Percentiles rank a stretch among this genome's conserved stretches.
Conservation (phyloP, 208 protist genomes). For the Leishmania guyanensis region DNA sequence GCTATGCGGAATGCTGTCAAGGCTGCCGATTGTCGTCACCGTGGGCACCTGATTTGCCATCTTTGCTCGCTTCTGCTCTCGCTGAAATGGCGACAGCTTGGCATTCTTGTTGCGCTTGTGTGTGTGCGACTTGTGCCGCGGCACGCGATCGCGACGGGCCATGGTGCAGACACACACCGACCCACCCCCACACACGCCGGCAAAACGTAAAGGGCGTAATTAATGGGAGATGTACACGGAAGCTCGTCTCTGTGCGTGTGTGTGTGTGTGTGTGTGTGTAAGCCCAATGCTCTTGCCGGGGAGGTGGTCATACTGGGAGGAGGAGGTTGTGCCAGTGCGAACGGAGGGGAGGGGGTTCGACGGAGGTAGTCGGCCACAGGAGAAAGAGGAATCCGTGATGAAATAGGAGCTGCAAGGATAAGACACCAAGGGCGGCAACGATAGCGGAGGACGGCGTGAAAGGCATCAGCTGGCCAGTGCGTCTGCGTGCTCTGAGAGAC, state of each 20-base stretch:
- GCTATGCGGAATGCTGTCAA: conserved; percentile 66
- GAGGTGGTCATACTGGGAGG: not conserved
- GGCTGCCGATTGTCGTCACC: conserved; percentile 30
- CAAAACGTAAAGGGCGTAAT: not conserved
- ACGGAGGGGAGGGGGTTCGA: not conserved
- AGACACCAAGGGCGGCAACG: not conserved
- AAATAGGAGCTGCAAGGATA: not conserved
- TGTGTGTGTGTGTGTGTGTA: not conserved
- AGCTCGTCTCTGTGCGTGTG: not conserved
- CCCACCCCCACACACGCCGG: not conserved
- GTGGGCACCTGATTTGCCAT: conserved; percentile 83
- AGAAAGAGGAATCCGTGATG: too few relatives aligned
- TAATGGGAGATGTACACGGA: not conserved
- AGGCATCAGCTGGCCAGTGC: not conserved
- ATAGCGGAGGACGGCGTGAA: not conserved
- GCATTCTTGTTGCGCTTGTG: conserved; percentile 83
- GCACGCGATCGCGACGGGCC: conserved; percentile 75
- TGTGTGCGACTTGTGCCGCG: conserved; percentile 72
- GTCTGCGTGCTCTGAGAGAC: not conserved
- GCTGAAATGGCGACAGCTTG: conserved; percentile 88
- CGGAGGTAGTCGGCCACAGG: not conserved
- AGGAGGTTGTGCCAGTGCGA: not conserved
- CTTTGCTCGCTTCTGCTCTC: conserved; percentile 66
- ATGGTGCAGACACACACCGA: conserved; percentile 23
- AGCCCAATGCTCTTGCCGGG: not conserved